Base-by-base conservation (phyloP, 2,329 filamentous ascomycete genomes). In the Elsinoe arachidis region DNA sequence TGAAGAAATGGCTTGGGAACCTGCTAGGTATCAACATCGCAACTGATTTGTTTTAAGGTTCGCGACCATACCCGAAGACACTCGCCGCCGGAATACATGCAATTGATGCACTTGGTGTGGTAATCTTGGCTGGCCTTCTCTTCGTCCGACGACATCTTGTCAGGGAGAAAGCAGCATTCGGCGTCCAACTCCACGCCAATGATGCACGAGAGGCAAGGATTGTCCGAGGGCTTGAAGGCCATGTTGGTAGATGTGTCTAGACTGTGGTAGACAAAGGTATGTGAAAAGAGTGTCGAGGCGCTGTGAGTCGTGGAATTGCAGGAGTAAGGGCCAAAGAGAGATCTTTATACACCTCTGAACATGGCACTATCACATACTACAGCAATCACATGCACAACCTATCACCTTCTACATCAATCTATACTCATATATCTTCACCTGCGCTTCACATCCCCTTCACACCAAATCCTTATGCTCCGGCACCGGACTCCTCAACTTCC, bases 401-500 rank as follows among this genome's bases (percentile, higher is more conserved):
- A 6, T 19, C n/a, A n/a, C 15, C 37, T 39, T 39, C 37, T 39
- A 39, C 15, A n/a, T 6, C 37, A n/a, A 39, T 39, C 14, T n/a
- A 39, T 39, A 5, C 19, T 23, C 3, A 19, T 46, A 3, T 19
- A 46, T 15, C 23, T n/a, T n/a, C 12, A 12, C 35, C 14, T 15
- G 3, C 9, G 9, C 49, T 19, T 19, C 15, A 52, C n/a, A 14
- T n/a, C 5, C 1, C 3, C 26, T 51, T 19, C 6, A 47, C 41
- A 10, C n/a, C 5, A 56, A 17, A 37, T 56, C 43, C 30, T 70
- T 76, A 71, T 92, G 87, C 72, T 92, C 88, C 1, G 81, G 79
- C n/a, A 92, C 87, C 17, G 85, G 80, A 60, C 79, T 88, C 68
- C 80, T 81, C 65, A 91, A 67, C 62, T 75, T 80, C 0, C 84